Evolutionary conservation across 768 basidiomycete species (phyloP).

Genomic region (Mycena olivaceomarginata): DNA sequence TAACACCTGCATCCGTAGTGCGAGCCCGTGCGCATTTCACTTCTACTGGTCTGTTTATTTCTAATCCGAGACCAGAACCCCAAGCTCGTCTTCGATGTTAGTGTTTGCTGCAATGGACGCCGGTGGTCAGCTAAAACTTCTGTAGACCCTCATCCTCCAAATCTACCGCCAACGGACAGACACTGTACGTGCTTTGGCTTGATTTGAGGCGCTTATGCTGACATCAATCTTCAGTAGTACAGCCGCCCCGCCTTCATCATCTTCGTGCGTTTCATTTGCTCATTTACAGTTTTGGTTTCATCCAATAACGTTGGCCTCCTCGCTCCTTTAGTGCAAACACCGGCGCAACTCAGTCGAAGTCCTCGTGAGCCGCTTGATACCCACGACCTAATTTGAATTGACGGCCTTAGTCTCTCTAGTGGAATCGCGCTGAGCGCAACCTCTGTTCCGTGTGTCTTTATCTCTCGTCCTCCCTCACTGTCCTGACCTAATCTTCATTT

Average conservation of each 20-base stretch:
- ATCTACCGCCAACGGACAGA: neutral
- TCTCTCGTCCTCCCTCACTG: neutral
- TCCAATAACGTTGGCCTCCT: neutral
- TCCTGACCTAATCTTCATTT: neutral
- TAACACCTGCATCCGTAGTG: neutral
- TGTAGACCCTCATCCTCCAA: neutral
- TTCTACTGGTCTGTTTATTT: neutral
- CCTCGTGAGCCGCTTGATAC: slow-evolving; percentile 13
- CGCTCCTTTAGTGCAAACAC: neutral
- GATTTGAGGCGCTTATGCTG: neutral
- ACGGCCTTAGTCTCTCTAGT: neutral
- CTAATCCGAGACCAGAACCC: slow-evolving; percentile 3
- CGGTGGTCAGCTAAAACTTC: neutral
- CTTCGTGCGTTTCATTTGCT: slow-evolving; percentile 15
- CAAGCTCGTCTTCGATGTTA: neutral
- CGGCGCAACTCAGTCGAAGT: neutral
- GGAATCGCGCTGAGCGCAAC: neutral
- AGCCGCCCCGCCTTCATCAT: neutral
- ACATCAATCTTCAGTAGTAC: neutral
- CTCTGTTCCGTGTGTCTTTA: slow-evolving; percentile 15
- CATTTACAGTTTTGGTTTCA: too few relatives aligned
- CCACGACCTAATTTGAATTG: neutral
- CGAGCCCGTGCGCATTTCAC: slow-evolving; percentile 6
- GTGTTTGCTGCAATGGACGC: neutral
- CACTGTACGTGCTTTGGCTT: neutral